Evolutionary conservation across 192 early-diverging fungal genomes (phyloP).

Genomic region (Entophlyctis helioformis): DNA sequence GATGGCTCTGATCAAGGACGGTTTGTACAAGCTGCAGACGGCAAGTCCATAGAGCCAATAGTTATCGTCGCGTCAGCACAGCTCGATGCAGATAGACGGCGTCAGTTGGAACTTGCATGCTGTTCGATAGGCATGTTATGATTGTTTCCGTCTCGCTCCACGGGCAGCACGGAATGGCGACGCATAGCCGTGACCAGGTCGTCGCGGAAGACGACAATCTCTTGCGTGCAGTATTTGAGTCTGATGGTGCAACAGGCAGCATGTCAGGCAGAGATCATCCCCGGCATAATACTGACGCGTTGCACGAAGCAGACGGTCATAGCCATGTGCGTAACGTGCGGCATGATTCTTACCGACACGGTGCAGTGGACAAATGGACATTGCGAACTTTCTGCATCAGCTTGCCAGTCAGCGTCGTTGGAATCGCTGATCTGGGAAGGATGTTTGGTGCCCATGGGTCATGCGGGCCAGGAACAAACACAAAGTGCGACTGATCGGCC

Average conservation of each 20-base stretch:
- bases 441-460: conserved; percentile 69
- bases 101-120: conserved; percentile 8
- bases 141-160: conserved; percentile 14
- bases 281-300: no score
- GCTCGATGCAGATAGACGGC: conserved; percentile 3
- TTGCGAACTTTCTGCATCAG: conserved; percentile 45
- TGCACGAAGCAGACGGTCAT: no score
- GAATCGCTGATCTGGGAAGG: conserved; percentile 63
- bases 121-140: not conserved
- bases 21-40: conserved; percentile 59
- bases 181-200: conserved; percentile 66
- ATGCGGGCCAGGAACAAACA: conserved; percentile 81
- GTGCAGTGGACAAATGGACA: no score
- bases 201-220: conserved; percentile 83
- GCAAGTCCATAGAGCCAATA: not conserved
- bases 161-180: conserved; percentile 58
- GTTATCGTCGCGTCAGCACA: not conserved
- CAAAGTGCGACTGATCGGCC: conserved; percentile 51
- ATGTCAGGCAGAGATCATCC: no score
- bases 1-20: conserved; percentile 71
- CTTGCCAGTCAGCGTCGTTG: conserved; percentile 54
- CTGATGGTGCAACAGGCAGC: conserved; percentile 29
- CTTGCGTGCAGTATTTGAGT: conserved; percentile 82
- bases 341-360: no score
- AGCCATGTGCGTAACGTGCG: no score